These are phyloP conservation scores for Rhamnella rubrinervis DNA, from an alignment of 331 rosid genomes.

Conservation along the genomic window DNA sequence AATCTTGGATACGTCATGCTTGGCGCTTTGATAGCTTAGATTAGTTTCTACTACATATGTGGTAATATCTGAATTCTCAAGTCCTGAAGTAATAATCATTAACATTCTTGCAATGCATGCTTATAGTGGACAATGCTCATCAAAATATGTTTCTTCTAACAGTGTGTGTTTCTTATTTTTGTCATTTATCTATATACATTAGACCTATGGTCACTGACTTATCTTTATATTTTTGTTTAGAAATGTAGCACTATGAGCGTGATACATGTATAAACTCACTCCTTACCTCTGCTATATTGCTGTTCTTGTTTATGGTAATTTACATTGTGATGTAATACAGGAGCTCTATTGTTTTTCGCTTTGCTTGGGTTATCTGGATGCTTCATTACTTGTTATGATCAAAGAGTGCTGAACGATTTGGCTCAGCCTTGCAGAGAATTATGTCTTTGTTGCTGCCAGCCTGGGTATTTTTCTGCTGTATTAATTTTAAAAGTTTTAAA, in stretches of 20 bases:
- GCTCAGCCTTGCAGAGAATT: conserved; percentile 99
- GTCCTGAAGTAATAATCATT: conserved; percentile 13
- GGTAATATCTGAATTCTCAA: conserved; percentile 48
- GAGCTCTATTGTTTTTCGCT: conserved; percentile 89
- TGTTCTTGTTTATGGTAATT: not conserved
- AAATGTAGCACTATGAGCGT: too few species aligned
- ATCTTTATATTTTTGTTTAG: too few species aligned
- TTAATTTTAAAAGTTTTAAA: not conserved
- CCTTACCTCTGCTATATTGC: not conserved
- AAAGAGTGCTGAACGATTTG: conserved; percentile 93
- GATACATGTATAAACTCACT: too few species aligned
- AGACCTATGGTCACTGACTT: too few species aligned
- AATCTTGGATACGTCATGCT: conserved; percentile 83
- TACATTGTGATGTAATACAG: conserved; percentile 39
- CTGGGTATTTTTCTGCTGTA: conserved; percentile 63
- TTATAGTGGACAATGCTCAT: conserved; percentile 2
- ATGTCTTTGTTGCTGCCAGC: conserved; percentile 98
- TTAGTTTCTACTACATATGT: conserved; percentile 88
- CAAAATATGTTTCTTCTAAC: not conserved
- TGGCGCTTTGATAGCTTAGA: conserved; percentile 82
- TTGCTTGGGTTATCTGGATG: conserved; percentile 98
- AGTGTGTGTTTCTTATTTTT: not conserved
- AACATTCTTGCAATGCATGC: conserved; percentile 12
- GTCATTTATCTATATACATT: not conserved
- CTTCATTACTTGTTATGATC: conserved; percentile 97